Conservation (phyloP, 306 rosid species). For the Betula pendula region DNA sequence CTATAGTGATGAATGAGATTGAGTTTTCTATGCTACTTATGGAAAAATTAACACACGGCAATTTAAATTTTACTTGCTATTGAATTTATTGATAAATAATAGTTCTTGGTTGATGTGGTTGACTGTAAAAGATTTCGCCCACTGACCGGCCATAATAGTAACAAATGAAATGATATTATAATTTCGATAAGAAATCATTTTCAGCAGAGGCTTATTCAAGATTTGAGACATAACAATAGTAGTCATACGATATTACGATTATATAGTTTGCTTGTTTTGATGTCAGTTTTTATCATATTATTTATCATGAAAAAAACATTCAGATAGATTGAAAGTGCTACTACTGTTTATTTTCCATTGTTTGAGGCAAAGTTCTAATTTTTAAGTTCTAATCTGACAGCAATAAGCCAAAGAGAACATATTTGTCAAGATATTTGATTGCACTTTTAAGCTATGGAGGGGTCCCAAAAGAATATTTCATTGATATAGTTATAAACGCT, state of each 20-base stretch:
- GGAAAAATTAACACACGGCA: neutral
- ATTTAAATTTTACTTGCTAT: neutral
- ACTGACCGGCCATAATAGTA: no score
- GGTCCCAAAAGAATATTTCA: slow-evolving; percentile 67
- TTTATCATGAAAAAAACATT: no score
- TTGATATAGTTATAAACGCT: slow-evolving; percentile 44
- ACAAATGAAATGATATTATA: no score
- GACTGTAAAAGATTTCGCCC: neutral
- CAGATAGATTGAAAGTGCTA: neutral
- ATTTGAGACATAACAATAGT: no score
- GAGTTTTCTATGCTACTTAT: neutral
- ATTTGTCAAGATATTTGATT: slow-evolving; percentile 53
- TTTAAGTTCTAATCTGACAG: slow-evolving; percentile 47
- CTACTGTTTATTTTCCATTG: slow-evolving; percentile 18
- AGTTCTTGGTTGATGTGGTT: neutral
- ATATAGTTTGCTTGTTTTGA: no score
- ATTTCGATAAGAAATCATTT: no score
- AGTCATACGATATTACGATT: no score
- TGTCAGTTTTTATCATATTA: no score
- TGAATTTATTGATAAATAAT: neutral
- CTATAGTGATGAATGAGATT: neutral
- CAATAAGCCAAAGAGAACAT: slow-evolving; percentile 45
- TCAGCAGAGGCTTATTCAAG: no score
- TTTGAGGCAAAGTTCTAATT: slow-evolving; percentile 28
- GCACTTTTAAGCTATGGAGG: slow-evolving; percentile 83